Evolutionary conservation across 2,329 filamentous ascomycete genomes (phyloP).

Genomic region (Cladophialophora exuberans): DNA sequence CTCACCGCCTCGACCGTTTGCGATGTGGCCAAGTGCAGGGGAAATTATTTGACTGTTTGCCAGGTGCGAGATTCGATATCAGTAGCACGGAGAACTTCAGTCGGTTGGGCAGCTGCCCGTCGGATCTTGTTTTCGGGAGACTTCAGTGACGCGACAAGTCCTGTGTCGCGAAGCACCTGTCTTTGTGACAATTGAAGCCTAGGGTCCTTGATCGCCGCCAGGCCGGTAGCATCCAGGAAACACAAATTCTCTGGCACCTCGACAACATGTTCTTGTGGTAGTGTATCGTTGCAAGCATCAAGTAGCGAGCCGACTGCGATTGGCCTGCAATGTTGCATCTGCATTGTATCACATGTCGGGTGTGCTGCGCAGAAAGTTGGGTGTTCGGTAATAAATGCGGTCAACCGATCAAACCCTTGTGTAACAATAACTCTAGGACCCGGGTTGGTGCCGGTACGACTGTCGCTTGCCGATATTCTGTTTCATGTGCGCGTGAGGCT

Average conservation of each 20-base stretch:
- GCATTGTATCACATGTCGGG: conserved; percentile 21
- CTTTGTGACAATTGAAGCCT: not conserved
- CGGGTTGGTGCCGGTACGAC: conserved; percentile 11
- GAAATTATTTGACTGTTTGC: no score
- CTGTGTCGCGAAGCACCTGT: no score
- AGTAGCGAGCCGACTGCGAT: not conserved
- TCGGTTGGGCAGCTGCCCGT: no score
- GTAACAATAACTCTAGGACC: conserved; percentile 9
- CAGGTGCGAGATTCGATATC: no score
- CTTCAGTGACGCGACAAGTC: no score
- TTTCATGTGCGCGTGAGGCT: conserved; percentile 3
- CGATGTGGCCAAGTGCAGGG: no score
- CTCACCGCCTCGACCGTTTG: no score
- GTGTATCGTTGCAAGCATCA: not conserved
- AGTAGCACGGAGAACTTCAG: no score
- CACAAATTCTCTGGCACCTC: not conserved
- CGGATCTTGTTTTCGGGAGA: no score
- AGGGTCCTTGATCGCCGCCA: not conserved
- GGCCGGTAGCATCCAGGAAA: not conserved
- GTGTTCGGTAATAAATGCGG: conserved; percentile 24
- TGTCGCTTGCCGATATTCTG: conserved; percentile 5
- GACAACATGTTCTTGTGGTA: not conserved
- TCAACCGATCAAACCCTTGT: conserved; percentile 14
- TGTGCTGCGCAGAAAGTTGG: conserved; percentile 12
- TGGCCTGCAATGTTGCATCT: conserved; percentile 6